A percentile compares a stretch with the other conserved stretches of the same genome.
Conservation (phyloP, 1,139 yeast species). For the Blastobotrys buckinghamii region DNA sequence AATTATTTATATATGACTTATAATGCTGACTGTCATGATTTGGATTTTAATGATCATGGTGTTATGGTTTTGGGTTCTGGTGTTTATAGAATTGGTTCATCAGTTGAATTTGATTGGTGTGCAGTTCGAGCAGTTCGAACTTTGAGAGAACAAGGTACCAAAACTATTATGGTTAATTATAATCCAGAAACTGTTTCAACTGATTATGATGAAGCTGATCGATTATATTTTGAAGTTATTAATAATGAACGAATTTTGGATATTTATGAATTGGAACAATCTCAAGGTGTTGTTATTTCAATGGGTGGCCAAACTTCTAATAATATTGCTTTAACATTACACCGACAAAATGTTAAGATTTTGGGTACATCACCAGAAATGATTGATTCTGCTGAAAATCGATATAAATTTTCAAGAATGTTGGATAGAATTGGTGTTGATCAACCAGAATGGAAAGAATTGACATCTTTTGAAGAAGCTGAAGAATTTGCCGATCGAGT, state of each 20-base stretch:
- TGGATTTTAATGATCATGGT: conserved; percentile 78
- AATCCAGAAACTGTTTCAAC: conserved; percentile 98
- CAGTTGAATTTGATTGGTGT: conserved; percentile 96
- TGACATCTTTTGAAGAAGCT: conserved; percentile 90
- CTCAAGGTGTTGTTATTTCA: conserved; percentile 89
- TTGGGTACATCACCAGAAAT: conserved; percentile 97
- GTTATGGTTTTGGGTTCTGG: conserved; percentile 90
- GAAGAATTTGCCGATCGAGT: conserved; percentile 88
- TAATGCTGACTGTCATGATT: conserved; percentile 87
- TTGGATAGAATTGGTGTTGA: conserved; percentile 95
- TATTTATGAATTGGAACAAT: conserved; percentile 87
- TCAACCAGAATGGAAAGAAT: conserved; percentile 99
- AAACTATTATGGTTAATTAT: conserved; percentile 96
- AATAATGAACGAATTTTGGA: conserved; percentile 93
- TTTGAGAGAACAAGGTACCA: conserved; percentile 75
- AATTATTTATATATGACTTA: conserved; percentile 93
- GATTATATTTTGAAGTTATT: conserved; percentile 93
- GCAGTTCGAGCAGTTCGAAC: conserved; percentile 95
- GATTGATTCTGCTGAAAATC: conserved; percentile 97
- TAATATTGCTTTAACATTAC: conserved; percentile 89
- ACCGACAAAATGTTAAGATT: conserved; percentile 92
- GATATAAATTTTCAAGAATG: conserved; percentile 98
- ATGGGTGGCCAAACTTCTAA: conserved; percentile 99
- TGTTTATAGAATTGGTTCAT: conserved; percentile 91
- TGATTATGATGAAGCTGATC: conserved; percentile 97